Conservation (phyloP, 1,139 yeast species). For the Lodderomyces orthopsilosis region DNA sequence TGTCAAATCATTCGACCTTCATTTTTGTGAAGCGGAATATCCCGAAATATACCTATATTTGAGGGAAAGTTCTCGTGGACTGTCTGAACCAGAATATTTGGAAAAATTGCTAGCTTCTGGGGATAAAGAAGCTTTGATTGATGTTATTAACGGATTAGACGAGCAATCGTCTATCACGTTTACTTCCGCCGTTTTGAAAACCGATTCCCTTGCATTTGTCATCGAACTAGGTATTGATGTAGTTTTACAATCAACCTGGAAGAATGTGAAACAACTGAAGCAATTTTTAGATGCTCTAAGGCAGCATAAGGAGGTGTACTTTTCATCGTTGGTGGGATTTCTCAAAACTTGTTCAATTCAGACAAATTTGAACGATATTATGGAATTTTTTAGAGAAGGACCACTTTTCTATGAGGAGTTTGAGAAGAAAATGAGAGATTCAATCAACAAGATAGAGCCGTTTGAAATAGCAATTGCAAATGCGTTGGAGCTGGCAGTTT, state of each 20-base stretch:
- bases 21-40: conserved; percentile 7
- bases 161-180: not conserved
- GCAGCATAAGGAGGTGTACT: conserved; percentile 7
- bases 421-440: conserved; percentile 11
- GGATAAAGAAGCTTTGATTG: not conserved
- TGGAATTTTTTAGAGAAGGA: conserved; percentile 15
- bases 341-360: conserved; percentile 13
- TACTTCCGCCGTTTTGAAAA: not conserved
- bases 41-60: conserved; percentile 17
- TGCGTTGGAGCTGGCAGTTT: conserved; percentile 41
- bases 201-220: conserved; percentile 4
- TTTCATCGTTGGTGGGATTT: conserved; percentile 18
- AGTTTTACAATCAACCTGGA: conserved; percentile 13
- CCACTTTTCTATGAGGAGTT: conserved; percentile 15
- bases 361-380: conserved; percentile 17
- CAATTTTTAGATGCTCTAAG: conserved; percentile 8
- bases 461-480: conserved; percentile 41
- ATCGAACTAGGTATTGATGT: conserved; percentile 5
- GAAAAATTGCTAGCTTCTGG: not conserved
- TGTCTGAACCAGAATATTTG: conserved; percentile 6
- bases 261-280: conserved; percentile 5
- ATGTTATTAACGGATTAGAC: not conserved
- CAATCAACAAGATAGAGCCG: conserved; percentile 14
- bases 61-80: conserved; percentile 12
- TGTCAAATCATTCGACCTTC: conserved; percentile 7